Evolutionary conservation across 2,329 filamentous ascomycete genomes (phyloP), one percentile per base, ranked within the genome.

Genomic region (Fusarium sp.): DNA sequence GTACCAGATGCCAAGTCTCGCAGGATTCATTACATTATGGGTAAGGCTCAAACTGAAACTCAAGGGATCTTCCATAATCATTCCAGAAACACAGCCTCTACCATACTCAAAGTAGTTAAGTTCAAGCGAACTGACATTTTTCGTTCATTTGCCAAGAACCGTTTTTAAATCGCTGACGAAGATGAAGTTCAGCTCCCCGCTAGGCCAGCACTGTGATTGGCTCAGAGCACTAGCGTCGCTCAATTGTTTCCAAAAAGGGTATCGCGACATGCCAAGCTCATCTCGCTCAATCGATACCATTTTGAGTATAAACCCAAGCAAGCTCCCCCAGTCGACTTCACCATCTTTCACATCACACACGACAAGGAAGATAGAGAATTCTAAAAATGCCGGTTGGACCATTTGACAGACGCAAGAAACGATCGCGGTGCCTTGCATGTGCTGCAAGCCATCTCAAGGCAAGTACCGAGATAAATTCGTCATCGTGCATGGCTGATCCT

Each of bases 401-500:
- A 5, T 82, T 82, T 39, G 81, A 83, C 56, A 51, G 73, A 4
- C 78, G 81, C 6, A 79, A 73, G 51, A 80, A 75, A 58, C 73
- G 78, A 35, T 82, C 77, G 5, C 76, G 81, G 16, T 83, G 81
- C 36, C 55, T 71, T 30, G 58, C 71, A 9, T 83, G 81, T 47
- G 73, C 75, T 7, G 53, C 62, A 30, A 80, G 80, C 55, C 81
- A 83, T 62, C 72, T 82, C 14, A 82, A 82, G 71, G 81, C 79
- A 50, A 14, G 73, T 45, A 15, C 31, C 6, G 45, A 26, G 16
- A 15, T 5, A 18, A 18, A n/a, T 28, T 31, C 55, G 38, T 20
- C 22, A 24, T 35, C 9, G 42, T 47, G 12, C 63, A 36, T 33
- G 14, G 10, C 45, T 63, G 35, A 48, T 22, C 22, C 41, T 58